Percentiles rank a stretch among this genome's conserved stretches.
phyloP scores from a whole-genome alignment of 768 basidiomycete genomes.

The Fibroporia radiculosa region DNA sequence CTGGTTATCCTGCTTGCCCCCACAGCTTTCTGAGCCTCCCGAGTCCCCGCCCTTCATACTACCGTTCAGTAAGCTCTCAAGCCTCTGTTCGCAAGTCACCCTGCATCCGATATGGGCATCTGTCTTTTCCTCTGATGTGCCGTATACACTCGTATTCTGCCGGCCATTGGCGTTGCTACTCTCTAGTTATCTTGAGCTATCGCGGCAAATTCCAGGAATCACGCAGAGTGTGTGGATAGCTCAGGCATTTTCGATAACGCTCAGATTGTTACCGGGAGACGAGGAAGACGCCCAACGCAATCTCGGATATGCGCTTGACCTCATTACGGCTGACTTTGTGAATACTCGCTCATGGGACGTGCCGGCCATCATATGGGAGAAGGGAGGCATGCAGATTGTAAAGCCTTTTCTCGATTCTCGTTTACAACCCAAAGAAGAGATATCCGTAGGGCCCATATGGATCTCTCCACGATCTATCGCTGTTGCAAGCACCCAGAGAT shows the following conservation, averaged over 20 bases:
- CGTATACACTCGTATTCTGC: constrained; percentile 28
- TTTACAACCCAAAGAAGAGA: constrained; percentile 33
- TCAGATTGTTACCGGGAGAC: constrained; percentile 62
- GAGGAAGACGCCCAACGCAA: constrained; percentile 48
- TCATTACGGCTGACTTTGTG: constrained; percentile 37
- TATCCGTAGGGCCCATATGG: constrained; percentile 41
- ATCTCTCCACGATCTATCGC: constrained; percentile 49
- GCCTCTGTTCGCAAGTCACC: constrained; percentile 41
- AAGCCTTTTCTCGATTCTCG: constrained; percentile 52
- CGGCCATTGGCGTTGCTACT: constrained; percentile 53
- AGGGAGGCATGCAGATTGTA: constrained; percentile 41
- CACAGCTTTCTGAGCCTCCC: constrained; percentile 29
- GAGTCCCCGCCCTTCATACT: constrained; percentile 51
- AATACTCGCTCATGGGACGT: constrained; percentile 27
- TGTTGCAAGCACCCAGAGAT: constrained; percentile 46
- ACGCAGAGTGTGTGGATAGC: constrained; percentile 56
- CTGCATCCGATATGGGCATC: constrained; percentile 45
- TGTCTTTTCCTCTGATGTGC: constrained; percentile 15
- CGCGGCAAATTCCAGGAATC: constrained; percentile 46
- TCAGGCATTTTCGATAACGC: constrained; percentile 51
- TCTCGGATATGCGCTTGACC: constrained; percentile 29
- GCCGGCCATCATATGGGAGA: constrained; percentile 39
- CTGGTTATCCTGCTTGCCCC: constrained; percentile 56
- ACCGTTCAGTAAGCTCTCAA: constrained; percentile 50
- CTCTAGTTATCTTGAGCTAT: constrained; percentile 48